Evolutionary conservation across 78 protist genomes (phyloP).

Genomic region (Neovahlkampfia damariscottae): DNA sequence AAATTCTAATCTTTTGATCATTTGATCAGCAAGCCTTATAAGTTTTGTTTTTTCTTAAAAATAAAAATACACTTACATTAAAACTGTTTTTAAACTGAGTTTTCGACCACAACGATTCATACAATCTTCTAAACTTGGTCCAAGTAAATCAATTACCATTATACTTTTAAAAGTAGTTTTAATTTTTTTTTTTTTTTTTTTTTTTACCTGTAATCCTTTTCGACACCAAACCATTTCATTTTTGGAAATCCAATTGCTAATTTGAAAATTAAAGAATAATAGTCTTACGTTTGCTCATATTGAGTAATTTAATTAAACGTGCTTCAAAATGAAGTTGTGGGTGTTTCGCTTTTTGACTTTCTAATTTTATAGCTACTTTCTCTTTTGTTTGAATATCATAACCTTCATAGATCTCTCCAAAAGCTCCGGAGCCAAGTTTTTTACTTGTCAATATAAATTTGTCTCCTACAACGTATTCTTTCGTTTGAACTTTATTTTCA

Average conservation of each 20-base stretch:
- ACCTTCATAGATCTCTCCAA: constrained; percentile 69
- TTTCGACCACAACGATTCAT: neutral
- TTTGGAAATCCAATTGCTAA: constrained; percentile 58
- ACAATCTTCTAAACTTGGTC: constrained; percentile 33
- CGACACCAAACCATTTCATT: constrained; percentile 87
- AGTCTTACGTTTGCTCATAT: neutral
- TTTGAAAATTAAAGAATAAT: too few relatives aligned
- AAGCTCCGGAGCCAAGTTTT: constrained; percentile 69
- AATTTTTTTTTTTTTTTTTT: too few relatives aligned
- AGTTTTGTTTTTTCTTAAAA: neutral
- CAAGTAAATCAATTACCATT: constrained; percentile 47
- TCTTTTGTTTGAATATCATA: constrained; percentile 29
- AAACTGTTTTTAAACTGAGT: constrained; percentile 21
- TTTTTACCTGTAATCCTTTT: constrained; percentile 83
- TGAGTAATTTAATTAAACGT: constrained; percentile 70
- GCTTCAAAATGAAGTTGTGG: constrained; percentile 92
- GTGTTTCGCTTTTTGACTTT: constrained; percentile 49
- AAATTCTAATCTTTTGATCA: constrained; percentile 21
- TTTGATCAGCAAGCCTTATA: neutral
- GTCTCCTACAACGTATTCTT: constrained; percentile 26
- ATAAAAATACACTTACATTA: neutral
- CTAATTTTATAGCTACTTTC: constrained; percentile 74
- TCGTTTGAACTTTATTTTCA: too few relatives aligned
- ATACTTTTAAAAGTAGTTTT: too few relatives aligned
- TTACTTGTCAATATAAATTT: constrained; percentile 14